Conservation (phyloP, 1,139 yeast species). For the Hansenula lynferdii region DNA sequence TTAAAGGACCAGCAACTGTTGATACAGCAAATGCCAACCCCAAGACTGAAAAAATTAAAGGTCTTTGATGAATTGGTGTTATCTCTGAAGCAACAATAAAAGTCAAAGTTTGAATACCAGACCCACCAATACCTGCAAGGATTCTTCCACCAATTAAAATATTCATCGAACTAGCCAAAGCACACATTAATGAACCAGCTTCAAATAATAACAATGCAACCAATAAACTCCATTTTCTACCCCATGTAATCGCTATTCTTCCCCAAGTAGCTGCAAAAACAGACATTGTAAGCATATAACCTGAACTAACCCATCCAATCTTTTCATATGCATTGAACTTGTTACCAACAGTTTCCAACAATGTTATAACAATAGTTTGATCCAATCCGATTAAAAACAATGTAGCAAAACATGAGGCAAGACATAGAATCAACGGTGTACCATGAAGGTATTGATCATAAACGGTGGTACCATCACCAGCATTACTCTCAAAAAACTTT, state of each 20-base stretch:
- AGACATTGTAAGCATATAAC: conserved; percentile 55
- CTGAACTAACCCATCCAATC: conserved; percentile 58
- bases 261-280: conserved; percentile 58
- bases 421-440: conserved; percentile 33
- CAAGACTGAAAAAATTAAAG: conserved; percentile 43
- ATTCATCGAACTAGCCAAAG: conserved; percentile 49
- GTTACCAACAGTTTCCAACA: conserved; percentile 48
- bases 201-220: conserved; percentile 51
- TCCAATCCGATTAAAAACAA: conserved; percentile 61
- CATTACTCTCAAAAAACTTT: conserved; percentile 27
- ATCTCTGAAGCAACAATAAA: conserved; percentile 56
- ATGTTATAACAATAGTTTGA: conserved; percentile 61
- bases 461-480: conserved; percentile 50
- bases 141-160: conserved; percentile 67
- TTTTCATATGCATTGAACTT: conserved; percentile 49
- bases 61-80: conserved; percentile 51
- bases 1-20: conserved; percentile 57
- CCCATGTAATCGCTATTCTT: conserved; percentile 52
- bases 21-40: conserved; percentile 52
- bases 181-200: conserved; percentile 57
- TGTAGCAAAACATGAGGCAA: conserved; percentile 41
- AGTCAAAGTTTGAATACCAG: conserved; percentile 58
- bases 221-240: conserved; percentile 49
- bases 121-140: conserved; percentile 68
- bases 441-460: conserved; percentile 46